These are phyloP conservation scores for Nannochloropsis gaditana DNA, from an alignment of 108 stramenopile species.

Conservation along the genomic window DNA sequence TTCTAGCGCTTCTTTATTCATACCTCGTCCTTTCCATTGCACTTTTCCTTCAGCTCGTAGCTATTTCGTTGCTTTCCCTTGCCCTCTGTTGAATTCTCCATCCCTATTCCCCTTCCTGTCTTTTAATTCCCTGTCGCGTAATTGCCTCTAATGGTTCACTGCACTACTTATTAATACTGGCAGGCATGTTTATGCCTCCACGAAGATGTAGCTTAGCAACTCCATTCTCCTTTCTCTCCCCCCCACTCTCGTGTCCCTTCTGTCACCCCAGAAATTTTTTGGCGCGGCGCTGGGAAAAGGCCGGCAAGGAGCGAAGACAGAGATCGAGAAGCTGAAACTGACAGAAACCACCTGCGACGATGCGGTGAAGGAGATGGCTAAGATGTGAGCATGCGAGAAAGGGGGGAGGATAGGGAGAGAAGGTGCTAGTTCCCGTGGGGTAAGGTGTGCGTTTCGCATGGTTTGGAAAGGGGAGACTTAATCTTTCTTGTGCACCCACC, in stretches of 20 bases:
- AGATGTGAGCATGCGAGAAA: too few species aligned
- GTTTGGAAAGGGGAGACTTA: too few species aligned
- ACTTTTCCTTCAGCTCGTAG: too few species aligned
- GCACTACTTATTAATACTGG: background rate
- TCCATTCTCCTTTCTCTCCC: background rate
- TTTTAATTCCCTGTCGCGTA: too few species aligned
- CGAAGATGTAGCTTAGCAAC: too few species aligned
- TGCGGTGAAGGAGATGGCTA: slow-evolving; percentile 88
- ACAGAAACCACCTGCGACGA: slow-evolving; percentile 60
- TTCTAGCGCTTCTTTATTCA: background rate
- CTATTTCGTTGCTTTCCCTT: too few species aligned
- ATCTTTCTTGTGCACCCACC: background rate
- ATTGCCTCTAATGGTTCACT: background rate
- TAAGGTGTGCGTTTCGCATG: too few species aligned
- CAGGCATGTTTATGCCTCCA: background rate
- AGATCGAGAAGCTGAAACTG: slow-evolving; percentile 91
- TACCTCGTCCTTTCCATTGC: background rate
- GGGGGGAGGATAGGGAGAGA: too few species aligned
- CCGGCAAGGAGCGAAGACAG: slow-evolving; percentile 93
- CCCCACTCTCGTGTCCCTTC: slow-evolving; percentile 22
- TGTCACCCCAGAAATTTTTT: slow-evolving; percentile 63
- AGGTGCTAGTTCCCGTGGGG: too few species aligned
- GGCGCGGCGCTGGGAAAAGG: slow-evolving; percentile 95
- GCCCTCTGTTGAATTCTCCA: background rate
- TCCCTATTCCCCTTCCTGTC: background rate